phyloP scores from a whole-genome alignment of 108 stramenopile species.

The Schizochytrium sp. region DNA sequence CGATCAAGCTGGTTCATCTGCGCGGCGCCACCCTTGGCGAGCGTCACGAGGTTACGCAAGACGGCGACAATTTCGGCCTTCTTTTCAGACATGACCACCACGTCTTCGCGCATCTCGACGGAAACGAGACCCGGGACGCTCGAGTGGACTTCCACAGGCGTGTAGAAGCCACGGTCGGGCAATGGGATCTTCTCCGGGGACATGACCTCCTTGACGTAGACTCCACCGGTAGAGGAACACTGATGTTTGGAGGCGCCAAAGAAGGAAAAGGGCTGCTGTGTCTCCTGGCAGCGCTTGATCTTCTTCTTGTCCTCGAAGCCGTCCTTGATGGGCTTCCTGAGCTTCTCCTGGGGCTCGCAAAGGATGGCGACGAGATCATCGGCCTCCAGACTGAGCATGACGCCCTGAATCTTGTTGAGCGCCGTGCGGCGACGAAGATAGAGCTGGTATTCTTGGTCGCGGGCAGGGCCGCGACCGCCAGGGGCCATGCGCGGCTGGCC shows the following conservation, averaged over 20 bases:
- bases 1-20: neutral
- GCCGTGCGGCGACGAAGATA: neutral
- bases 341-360: neutral
- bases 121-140: neutral
- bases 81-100: neutral
- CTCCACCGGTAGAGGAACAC: neutral
- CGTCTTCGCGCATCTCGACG: conserved; percentile 12
- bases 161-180: conserved; percentile 1
- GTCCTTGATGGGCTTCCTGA: neutral
- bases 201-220: conserved; percentile 13
- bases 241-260: neutral
- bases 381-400: neutral
- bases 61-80: neutral
- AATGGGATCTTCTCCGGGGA: neutral
- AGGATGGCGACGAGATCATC: neutral
- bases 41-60: neutral
- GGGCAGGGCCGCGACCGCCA: neutral
- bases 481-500: neutral
- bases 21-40: neutral
- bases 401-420: neutral
- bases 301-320: neutral
- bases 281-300: conserved; percentile 11
- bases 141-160: neutral
- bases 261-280: conserved; percentile 18
- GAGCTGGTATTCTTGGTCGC: neutral